phyloP scores from a whole-genome alignment of 2,329 filamentous ascomycete genomes.

The Aspergillus terreus region DNA sequence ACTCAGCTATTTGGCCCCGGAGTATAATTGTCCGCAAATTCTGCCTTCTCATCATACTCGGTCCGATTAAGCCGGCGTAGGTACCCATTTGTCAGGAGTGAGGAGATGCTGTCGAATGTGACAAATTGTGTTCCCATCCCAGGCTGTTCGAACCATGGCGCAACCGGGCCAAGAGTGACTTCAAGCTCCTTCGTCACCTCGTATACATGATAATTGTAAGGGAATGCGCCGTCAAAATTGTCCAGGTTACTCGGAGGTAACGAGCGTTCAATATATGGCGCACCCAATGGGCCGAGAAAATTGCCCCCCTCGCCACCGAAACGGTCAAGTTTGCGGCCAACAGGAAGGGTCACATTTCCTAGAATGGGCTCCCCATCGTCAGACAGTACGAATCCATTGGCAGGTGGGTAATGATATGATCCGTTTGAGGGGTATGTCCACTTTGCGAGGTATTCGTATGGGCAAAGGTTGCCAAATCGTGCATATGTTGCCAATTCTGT shows the following conservation, averaged over 20 bases:
- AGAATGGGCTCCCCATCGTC: no score
- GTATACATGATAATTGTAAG: constrained; percentile 51
- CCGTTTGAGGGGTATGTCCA: background rate
- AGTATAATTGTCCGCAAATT: background rate
- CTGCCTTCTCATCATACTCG: background rate
- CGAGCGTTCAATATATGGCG: constrained; percentile 47
- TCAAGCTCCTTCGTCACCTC: constrained; percentile 39
- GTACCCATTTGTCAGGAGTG: constrained; percentile 22
- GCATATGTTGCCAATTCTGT: constrained; percentile 23
- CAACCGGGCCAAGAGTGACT: constrained; percentile 45
- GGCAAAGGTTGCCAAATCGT: background rate
- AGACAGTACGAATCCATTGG: no score
- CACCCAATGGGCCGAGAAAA: constrained; percentile 43
- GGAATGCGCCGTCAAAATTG: constrained; percentile 35
- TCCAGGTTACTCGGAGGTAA: constrained; percentile 47
- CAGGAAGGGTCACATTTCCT: constrained; percentile 25
- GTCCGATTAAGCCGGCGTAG: background rate
- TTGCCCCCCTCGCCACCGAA: constrained; percentile 47
- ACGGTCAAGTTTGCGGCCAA: constrained; percentile 46
- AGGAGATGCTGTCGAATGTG: constrained; percentile 13
- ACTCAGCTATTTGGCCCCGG: background rate
- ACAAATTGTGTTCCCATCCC: constrained; percentile 22
- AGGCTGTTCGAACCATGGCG: constrained; percentile 50
- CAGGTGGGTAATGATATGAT: background rate
- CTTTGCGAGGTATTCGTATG: constrained; percentile 35